Base-by-base conservation (phyloP, 1,139 yeast genomes). In the Candida dubliniensis region DNA sequence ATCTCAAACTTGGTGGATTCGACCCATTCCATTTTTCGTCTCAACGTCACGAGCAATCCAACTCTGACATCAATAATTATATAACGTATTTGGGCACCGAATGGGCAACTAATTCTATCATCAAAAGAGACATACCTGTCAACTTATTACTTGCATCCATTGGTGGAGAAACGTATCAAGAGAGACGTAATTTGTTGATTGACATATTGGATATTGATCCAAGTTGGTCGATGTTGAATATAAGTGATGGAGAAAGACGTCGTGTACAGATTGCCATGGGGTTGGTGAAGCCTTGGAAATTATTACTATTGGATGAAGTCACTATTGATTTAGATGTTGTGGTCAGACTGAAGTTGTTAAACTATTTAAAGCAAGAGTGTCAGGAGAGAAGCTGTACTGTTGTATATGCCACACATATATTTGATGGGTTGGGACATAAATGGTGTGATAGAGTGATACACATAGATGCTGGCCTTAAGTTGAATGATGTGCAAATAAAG, bases 201-300 rank as follows among this genome's bases (percentile, higher is more conserved):
- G 78, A 81, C 31, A 76, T 93, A 44, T 69, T 93, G 54, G 98
- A 91, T 56, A 84, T 93, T 47, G 95, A 91, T 58, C 76, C 89
- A 30, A 72, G 74, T 23, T 93, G 99, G 99, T 81, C 91, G 53
- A 91, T 93, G 97, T 87, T 88, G 55, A 80, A 78, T 39, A 84
- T 91, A 38, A 85, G 96, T 40, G 99, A 93, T 63, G 99, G 99
- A 26, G 97, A 93, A 62, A 77, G 98, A 49, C 76, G 99, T 53
- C 72, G 99, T 46, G 98, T 93, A 2, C 99, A 93, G 60, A 70
- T 93, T 48, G 89, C 85, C 34, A 90, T 93, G 96, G 99, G 99
- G 0, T 71, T 93, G 43, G 67, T 91, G 50, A 83, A 86, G 55
- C 98, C 97, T 4, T 93, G 97, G 96, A 81, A 79, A 47, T 75